Base-by-base conservation (phyloP, 495 filamentous ascomycete genomes). In the Penicillium verhagenii region DNA sequence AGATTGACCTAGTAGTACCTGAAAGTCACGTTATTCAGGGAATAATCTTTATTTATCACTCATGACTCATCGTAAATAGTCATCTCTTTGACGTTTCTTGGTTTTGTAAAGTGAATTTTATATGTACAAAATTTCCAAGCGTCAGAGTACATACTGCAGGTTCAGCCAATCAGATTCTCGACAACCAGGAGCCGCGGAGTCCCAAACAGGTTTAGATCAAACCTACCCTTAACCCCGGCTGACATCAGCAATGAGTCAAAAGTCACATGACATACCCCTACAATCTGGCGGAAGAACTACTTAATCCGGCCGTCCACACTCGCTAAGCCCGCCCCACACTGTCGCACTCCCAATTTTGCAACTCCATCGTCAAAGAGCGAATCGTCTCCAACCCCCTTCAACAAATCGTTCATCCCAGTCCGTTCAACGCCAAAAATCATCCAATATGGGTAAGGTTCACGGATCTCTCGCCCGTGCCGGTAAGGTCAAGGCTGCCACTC, bases 401-500 rank as follows among this genome's bases (percentile, higher is more conserved):
- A 60, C 65, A 65, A 60, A 60, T 58, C 61, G 50, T 33, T 60
- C 40, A 47, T 52, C 50, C 51, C 49, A 46, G 42, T 49, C 46
- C 51, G 54, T 66, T 54, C 50, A 65, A 60, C 61, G 60, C 55
- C 64, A 64, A 60, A 54, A 66, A 63, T 67, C 59, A 68, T 68
- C 62, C 65, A 68, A 65, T 54, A 68, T 68, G 65, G 65, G 65
- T 68, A 68, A 68, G 65, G 65, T 68, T 68, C 65, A 68, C 65
- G 65, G 65, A 40, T 68, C 65, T 68, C 89, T 97, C 77, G 92
- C 92, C 73, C 92, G 92, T 88, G 92, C 93, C 70, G 94, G 93
- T 82, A 94, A 94, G 81, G 90, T 94, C 79, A 91, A 91, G 85
- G 87, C 88, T 72, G 89, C 91, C 71, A 93, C 90, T 67, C 90